phyloP scores from a whole-genome alignment of 2,329 filamentous ascomycete genomes.

The Phialophora verrucosa region DNA sequence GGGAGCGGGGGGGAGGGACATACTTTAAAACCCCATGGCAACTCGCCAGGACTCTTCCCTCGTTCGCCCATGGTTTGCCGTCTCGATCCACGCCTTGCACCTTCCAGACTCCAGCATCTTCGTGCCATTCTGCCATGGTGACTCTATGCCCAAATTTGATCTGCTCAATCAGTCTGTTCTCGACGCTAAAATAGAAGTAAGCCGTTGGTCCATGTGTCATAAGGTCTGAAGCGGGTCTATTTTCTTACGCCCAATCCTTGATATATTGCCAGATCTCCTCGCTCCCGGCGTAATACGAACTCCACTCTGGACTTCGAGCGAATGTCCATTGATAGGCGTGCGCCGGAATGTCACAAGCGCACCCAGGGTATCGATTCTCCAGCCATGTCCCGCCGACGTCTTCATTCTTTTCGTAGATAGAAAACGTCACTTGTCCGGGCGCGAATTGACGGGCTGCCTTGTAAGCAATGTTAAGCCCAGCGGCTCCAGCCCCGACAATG shows the following conservation, averaged over 20 bases:
- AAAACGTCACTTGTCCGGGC: conserved; percentile 30
- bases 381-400: conserved; percentile 44
- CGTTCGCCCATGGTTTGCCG: neutral
- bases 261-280: conserved; percentile 10
- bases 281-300: conserved; percentile 1
- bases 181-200: too few relatives aligned
- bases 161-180: neutral
- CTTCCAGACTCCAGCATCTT: neutral
- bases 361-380: conserved; percentile 35
- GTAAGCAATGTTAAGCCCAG: conserved; percentile 71
- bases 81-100: neutral
- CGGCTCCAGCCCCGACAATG: conserved; percentile 55
- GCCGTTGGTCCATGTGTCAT: too few relatives aligned
- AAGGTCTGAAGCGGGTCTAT: too few relatives aligned
- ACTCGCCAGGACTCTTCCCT: conserved; percentile 2
- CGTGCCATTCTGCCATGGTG: neutral
- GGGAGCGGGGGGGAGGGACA: too few relatives aligned
- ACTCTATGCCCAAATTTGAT: neutral
- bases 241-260: neutral
- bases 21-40: conserved; percentile 11
- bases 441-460: conserved; percentile 13
- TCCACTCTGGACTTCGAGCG: conserved; percentile 9
- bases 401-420: conserved; percentile 41
- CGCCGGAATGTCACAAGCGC: conserved; percentile 21
- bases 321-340: conserved; percentile 15